Evolutionary conservation across 495 filamentous ascomycete species (phyloP).

Genomic region (Neurospora sp.): DNA sequence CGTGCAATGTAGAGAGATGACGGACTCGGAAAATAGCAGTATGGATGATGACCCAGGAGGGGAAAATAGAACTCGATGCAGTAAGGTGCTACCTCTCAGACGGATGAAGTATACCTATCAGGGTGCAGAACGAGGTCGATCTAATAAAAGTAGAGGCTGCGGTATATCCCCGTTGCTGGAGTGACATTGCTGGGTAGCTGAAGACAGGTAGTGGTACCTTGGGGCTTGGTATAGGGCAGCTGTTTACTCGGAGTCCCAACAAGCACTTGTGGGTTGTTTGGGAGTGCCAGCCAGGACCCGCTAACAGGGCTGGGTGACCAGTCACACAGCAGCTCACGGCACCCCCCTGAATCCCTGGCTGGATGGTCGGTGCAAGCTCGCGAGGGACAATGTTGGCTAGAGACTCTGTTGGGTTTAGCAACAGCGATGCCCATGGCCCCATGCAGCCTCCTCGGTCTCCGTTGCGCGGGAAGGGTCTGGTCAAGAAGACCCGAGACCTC

Average conservation of each 20-base stretch:
- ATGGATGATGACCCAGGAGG: constrained; percentile 8
- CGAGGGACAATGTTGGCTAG: not conserved
- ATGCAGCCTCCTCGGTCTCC: not conserved
- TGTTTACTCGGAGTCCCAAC: not conserved
- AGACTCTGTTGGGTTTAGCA: not conserved
- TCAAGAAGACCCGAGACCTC: not conserved
- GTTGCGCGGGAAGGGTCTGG: not conserved
- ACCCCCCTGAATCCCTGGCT: not conserved
- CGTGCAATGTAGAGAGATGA: constrained; percentile 4
- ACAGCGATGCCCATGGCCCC: not conserved
- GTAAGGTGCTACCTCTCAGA: not conserved
- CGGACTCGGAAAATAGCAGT: constrained; percentile 8
- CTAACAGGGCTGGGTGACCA: constrained; percentile 13
- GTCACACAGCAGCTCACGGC: constrained; percentile 13
- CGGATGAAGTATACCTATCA: constrained; percentile 9
- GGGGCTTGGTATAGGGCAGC: not conserved
- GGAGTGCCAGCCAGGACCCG: constrained; percentile 4
- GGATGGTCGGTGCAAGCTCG: constrained; percentile 11
- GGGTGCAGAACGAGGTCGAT: constrained; percentile 9
- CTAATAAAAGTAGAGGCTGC: constrained; percentile 18
- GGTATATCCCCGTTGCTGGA: constrained; percentile 1
- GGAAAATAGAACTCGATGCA: constrained; percentile 17
- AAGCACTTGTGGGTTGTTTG: not conserved
- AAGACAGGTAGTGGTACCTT: not conserved
- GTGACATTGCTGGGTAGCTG: constrained; percentile 5